These are phyloP conservation scores for Aspergillus udagawae DNA, from an alignment of 2,329 filamentous ascomycete genomes.

Conservation along the genomic window DNA sequence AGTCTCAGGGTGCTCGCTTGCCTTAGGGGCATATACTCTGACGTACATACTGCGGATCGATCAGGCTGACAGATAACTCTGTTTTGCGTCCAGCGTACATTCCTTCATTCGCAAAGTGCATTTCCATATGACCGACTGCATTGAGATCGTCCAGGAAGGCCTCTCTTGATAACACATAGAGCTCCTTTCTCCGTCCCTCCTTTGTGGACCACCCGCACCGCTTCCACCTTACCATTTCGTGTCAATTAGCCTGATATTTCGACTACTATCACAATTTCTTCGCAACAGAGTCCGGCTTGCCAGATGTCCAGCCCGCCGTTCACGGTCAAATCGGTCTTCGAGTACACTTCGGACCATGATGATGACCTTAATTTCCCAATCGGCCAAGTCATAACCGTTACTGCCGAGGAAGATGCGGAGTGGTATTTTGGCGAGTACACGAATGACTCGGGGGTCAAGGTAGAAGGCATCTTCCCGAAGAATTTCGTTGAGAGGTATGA, in stretches of 20 bases:
- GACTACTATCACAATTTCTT: constrained; percentile 19
- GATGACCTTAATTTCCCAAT: constrained; percentile 85
- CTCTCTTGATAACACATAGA: neutral
- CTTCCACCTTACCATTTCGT: neutral
- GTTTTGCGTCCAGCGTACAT: constrained; percentile 4
- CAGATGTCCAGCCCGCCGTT: constrained; percentile 70
- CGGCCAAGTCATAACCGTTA: constrained; percentile 91
- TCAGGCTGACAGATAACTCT: constrained; percentile 1
- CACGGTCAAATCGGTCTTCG: constrained; percentile 93
- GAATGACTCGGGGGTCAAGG: constrained; percentile 68
- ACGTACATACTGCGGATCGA: neutral
- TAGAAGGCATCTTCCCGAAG: constrained; percentile 85
- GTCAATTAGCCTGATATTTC: neutral
- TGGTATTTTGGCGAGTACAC: constrained; percentile 90
- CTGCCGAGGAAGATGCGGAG: constrained; percentile 84
- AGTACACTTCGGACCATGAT: constrained; percentile 88
- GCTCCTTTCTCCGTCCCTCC: neutral
- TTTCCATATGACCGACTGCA: neutral
- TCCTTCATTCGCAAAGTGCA: neutral
- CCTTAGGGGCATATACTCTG: neutral
- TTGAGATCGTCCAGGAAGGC: neutral
- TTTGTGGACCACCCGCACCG: neutral
- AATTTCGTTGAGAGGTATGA: constrained; percentile 98
- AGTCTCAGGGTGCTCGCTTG: constrained; percentile 10
- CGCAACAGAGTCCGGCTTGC: constrained; percentile 18